These are phyloP conservation scores for Marvania coccoides DNA, from an alignment of 139 green algal species.

Conservation along the genomic window DNA sequence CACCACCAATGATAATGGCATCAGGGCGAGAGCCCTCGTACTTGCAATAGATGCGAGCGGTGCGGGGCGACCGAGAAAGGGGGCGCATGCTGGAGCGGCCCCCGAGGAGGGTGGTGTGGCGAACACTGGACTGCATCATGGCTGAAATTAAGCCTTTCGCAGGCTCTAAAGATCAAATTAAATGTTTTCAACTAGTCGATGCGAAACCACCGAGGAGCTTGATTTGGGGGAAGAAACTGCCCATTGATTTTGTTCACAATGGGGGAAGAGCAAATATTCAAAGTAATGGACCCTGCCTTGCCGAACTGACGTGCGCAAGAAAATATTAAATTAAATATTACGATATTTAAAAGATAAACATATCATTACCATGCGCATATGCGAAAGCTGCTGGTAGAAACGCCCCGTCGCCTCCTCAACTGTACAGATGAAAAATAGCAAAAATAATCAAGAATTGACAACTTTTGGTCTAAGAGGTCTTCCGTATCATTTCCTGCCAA, in stretches of 20 bases:
- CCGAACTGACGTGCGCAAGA: not conserved
- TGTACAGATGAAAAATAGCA: not conserved
- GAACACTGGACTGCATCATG: not conserved
- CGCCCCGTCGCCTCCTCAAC: too few species aligned
- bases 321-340: not conserved
- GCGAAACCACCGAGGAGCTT: too few species aligned
- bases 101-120: not conserved
- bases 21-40: not conserved
- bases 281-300: not conserved
- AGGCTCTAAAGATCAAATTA: not conserved
- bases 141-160: not conserved
- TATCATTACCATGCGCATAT: too few species aligned
- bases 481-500: not conserved
- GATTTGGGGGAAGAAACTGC: too few species aligned
- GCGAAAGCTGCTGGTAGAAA: too few species aligned
- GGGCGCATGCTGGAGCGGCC: not conserved
- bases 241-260: not conserved
- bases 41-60: not conserved
- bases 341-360: not conserved
- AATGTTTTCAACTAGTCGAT: too few species aligned
- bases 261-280: not conserved
- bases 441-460: not conserved
- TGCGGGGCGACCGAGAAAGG: not conserved
- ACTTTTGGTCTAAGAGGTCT: not conserved
- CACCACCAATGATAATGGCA: constrained; percentile 2